phyloP scores from a whole-genome alignment of 805 yeast species.

The Wickerhamiella cacticola region DNA sequence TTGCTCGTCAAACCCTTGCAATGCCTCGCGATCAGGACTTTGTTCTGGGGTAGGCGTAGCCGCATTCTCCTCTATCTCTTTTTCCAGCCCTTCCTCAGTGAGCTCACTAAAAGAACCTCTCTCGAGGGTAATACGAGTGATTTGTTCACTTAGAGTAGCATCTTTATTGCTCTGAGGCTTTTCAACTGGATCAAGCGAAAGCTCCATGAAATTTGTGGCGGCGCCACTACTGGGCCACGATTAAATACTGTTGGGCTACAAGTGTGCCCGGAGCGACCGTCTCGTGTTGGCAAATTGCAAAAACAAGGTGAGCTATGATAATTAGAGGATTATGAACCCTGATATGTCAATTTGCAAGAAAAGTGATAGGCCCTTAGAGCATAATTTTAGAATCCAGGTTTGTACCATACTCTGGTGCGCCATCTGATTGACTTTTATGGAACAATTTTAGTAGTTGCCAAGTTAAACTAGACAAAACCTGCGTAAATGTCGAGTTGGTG shows the following conservation, averaged over 20 bases:
- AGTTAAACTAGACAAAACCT: too few relatives aligned
- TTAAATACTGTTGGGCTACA: not conserved
- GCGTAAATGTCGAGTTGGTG: too few relatives aligned
- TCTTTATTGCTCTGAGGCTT: slow-evolving; percentile 7
- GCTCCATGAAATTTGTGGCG: slow-evolving; percentile 16
- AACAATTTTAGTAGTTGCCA: too few relatives aligned
- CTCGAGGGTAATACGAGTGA: slow-evolving; percentile 47
- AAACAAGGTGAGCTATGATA: too few relatives aligned
- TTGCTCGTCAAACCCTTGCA: slow-evolving; percentile 20
- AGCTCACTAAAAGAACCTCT: slow-evolving; percentile 47
- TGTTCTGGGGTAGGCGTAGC: slow-evolving; percentile 24
- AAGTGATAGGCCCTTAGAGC: too few relatives aligned
- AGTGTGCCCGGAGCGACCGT: too few relatives aligned
- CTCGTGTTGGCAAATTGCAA: too few relatives aligned
- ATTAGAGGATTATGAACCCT: too few relatives aligned
- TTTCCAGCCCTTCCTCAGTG: slow-evolving; percentile 42
- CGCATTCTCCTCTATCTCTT: slow-evolving; percentile 32
- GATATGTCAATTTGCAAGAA: too few relatives aligned
- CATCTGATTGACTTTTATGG: too few relatives aligned
- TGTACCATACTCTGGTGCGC: too few relatives aligned
- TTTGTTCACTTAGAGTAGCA: slow-evolving; percentile 30
- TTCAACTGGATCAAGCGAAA: slow-evolving; percentile 20
- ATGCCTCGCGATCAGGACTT: not conserved
- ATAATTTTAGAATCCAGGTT: too few relatives aligned
- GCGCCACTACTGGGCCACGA: not conserved